Conservation (phyloP, 805 yeast genomes). For the Schwanniomyces vanrijiae region DNA sequence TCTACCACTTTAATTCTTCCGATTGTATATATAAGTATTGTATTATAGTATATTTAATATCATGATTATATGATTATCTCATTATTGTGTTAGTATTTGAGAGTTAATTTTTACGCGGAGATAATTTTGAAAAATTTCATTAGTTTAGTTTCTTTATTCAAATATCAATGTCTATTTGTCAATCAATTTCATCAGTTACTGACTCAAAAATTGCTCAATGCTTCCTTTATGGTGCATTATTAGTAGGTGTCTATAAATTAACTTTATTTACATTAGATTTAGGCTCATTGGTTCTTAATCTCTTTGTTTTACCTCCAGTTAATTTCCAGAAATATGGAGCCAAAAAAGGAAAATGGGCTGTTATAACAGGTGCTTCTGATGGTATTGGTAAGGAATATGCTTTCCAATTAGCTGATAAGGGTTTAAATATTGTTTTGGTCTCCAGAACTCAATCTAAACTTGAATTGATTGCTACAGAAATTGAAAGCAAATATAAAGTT, state of each 20-base stretch:
- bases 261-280: slow-evolving; percentile 52
- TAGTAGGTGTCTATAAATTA: slow-evolving; percentile 64
- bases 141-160: background rate
- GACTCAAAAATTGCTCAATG: slow-evolving; percentile 12
- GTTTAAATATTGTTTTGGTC: slow-evolving; percentile 79
- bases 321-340: slow-evolving; percentile 75
- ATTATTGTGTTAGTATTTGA: background rate
- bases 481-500: slow-evolving; percentile 58
- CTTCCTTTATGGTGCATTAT: slow-evolving; percentile 35
- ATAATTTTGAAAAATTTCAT: background rate
- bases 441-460: slow-evolving; percentile 84
- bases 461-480: slow-evolving; percentile 60
- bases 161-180: slow-evolving; percentile 9
- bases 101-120: background rate
- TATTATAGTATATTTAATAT: background rate
- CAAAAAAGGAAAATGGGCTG: slow-evolving; percentile 76
- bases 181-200: slow-evolving; percentile 10
- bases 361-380: slow-evolving; percentile 95
- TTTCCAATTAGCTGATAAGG: slow-evolving; percentile 77
- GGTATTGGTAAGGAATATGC: slow-evolving; percentile 96
- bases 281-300: slow-evolving; percentile 54
- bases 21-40: slow-evolving; percentile 1
- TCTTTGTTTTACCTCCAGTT: slow-evolving; percentile 63
- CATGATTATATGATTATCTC: background rate
- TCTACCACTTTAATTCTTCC: background rate